Conservation (phyloP, 2,329 filamentous ascomycete species). For the Pyricularia sp. region DNA sequence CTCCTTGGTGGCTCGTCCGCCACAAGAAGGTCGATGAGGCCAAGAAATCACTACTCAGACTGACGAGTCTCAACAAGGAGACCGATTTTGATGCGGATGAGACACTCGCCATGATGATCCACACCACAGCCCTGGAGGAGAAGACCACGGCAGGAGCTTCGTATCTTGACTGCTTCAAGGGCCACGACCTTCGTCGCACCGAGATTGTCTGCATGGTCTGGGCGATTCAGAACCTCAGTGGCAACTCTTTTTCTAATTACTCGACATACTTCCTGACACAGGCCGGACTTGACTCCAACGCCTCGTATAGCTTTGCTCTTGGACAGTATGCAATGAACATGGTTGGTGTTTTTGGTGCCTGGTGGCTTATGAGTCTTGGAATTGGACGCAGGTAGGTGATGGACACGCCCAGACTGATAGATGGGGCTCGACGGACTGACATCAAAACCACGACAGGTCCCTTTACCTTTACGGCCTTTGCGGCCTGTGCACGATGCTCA, state of each 20-base stretch:
- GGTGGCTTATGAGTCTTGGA: conserved; percentile 68
- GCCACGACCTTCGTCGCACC: conserved; percentile 67
- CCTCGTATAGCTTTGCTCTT: conserved; percentile 51
- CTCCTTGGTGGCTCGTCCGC: conserved; percentile 69
- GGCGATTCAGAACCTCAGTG: conserved; percentile 55
- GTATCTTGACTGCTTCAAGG: conserved; percentile 79
- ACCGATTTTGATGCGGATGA: conserved; percentile 73
- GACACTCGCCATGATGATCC: conserved; percentile 85
- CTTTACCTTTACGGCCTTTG: conserved; percentile 71
- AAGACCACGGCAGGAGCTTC: conserved; percentile 61
- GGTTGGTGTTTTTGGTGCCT: conserved; percentile 71
- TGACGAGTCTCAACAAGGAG: conserved; percentile 54
- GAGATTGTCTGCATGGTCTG: conserved; percentile 60
- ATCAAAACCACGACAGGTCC: conserved; percentile 19
- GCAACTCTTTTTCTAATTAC: conserved; percentile 57
- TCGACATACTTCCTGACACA: conserved; percentile 55
- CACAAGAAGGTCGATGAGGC: conserved; percentile 55
- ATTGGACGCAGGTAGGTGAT: conserved; percentile 53
- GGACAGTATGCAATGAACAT: conserved; percentile 65
- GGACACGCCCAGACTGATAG: background rate
- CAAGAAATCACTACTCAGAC: conserved; percentile 53
- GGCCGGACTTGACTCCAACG: conserved; percentile 41
- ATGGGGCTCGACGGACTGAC: background rate
- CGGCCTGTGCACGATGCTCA: conserved; percentile 64
- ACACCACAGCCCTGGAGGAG: conserved; percentile 74